Conservation (phyloP, 257 asterid genomes). For the Rubia yunnanensis region DNA sequence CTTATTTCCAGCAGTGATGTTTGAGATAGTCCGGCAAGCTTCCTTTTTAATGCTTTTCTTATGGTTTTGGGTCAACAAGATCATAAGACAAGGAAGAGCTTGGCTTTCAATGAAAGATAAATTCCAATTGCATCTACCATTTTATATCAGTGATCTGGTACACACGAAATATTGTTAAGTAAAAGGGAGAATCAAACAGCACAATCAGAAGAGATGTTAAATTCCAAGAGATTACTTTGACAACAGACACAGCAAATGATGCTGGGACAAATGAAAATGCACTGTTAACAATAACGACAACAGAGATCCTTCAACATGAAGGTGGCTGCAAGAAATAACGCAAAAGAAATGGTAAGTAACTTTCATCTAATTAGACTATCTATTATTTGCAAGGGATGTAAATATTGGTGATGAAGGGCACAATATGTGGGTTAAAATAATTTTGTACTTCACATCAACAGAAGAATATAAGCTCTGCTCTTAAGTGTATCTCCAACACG, state of each 20-base stretch:
- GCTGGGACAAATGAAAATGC: constrained; percentile 96
- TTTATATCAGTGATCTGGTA: neutral
- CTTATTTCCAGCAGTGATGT: constrained; percentile 76
- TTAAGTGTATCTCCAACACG: neutral
- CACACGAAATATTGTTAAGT: neutral
- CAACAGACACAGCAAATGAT: constrained; percentile 95
- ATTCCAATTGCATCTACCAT: neutral
- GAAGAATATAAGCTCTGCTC: neutral
- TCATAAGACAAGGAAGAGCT: constrained; percentile 60
- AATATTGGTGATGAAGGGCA: neutral
- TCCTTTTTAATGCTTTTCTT: constrained; percentile 77
- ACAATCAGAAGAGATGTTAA: neutral
- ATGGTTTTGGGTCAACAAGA: constrained; percentile 43
- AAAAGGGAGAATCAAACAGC: neutral
- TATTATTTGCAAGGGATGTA: neutral
- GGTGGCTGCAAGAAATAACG: too few relatives aligned
- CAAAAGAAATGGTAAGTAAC: too few relatives aligned
- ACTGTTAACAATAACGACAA: constrained; percentile 65
- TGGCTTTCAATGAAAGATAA: constrained; percentile 41
- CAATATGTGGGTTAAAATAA: neutral
- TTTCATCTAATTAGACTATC: too few relatives aligned
- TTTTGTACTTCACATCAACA: neutral
- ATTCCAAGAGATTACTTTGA: constrained; percentile 44
- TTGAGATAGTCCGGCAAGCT: constrained; percentile 88
- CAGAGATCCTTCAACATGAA: constrained; percentile 70